These are phyloP conservation scores for Eucalyptus leucophloia DNA, from an alignment of 345 rosid genomes.

Conservation along the genomic window DNA sequence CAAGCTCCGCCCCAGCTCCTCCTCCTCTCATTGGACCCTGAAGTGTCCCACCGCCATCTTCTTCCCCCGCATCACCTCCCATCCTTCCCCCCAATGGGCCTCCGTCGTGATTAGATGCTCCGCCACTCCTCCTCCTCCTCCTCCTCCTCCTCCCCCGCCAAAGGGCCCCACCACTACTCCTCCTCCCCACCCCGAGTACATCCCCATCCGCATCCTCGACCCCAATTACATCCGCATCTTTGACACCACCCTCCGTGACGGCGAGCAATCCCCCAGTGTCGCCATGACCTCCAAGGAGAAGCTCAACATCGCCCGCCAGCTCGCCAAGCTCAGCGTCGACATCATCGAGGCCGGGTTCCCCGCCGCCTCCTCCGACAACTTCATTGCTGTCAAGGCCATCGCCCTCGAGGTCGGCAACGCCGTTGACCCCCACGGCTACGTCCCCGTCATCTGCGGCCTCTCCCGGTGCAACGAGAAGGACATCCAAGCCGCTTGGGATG, in stretches of 20 bases:
- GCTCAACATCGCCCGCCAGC: constrained; percentile 77
- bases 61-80: constrained; percentile 45
- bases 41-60: not conserved
- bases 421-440: constrained; percentile 46
- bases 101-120: not conserved
- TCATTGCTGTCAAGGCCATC: constrained; percentile 60
- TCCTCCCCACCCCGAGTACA: constrained; percentile 37
- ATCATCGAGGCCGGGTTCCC: constrained; percentile 91
- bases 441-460: constrained; percentile 85
- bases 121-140: not conserved
- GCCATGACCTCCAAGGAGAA: constrained; percentile 86
- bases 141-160: too few species aligned
- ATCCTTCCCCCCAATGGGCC: not conserved
- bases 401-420: constrained; percentile 66
- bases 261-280: constrained; percentile 97
- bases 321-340: constrained; percentile 74
- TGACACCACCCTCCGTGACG: constrained; percentile 97
- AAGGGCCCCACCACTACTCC: not conserved
- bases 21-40: not conserved
- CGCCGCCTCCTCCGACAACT: constrained; percentile 72
- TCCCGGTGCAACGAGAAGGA: constrained; percentile 79
- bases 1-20: not conserved
- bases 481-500: constrained; percentile 74
- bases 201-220: constrained; percentile 60
- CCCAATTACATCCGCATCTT: constrained; percentile 75